These are phyloP conservation scores for Penicillium antarcticum DNA, from an alignment of 495 filamentous ascomycete species.

Conservation along the genomic window DNA sequence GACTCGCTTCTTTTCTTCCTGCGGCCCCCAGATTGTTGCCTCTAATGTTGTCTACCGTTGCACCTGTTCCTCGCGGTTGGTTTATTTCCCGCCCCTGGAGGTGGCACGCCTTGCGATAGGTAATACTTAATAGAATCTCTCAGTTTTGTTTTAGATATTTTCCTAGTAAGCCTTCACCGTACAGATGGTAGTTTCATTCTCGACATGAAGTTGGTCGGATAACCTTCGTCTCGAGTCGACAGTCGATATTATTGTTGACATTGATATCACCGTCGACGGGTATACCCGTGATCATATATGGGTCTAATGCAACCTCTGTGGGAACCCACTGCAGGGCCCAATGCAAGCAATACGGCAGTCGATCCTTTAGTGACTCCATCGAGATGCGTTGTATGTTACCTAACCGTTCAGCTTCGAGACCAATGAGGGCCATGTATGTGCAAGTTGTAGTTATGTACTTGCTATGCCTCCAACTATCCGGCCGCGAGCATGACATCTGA, in stretches of 20 bases:
- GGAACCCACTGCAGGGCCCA: no score
- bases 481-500: no score
- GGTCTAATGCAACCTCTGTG: no score
- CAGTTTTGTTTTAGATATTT: slow-evolving; percentile 12
- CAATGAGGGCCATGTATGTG: no score
- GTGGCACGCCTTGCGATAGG: slow-evolving; percentile 27
- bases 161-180: neutral
- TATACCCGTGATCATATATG: neutral
- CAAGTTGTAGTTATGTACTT: neutral
- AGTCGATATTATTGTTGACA: no score
- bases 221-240: no score
- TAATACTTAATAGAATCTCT: slow-evolving; percentile 38
- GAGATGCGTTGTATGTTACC: no score
- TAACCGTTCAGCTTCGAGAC: no score
- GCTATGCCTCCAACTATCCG: slow-evolving; percentile 4
- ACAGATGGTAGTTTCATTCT: neutral
- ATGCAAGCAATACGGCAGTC: no score
- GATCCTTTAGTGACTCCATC: no score
- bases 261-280: no score
- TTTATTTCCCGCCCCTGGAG: slow-evolving; percentile 15
- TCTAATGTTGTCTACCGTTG: slow-evolving; percentile 24
- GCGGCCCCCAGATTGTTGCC: slow-evolving; percentile 11
- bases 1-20: slow-evolving; percentile 15
- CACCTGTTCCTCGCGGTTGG: slow-evolving; percentile 15
- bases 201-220: no score